Conservation (phyloP, 768 basidiomycete species). For the Lactifluus piperatus region DNA sequence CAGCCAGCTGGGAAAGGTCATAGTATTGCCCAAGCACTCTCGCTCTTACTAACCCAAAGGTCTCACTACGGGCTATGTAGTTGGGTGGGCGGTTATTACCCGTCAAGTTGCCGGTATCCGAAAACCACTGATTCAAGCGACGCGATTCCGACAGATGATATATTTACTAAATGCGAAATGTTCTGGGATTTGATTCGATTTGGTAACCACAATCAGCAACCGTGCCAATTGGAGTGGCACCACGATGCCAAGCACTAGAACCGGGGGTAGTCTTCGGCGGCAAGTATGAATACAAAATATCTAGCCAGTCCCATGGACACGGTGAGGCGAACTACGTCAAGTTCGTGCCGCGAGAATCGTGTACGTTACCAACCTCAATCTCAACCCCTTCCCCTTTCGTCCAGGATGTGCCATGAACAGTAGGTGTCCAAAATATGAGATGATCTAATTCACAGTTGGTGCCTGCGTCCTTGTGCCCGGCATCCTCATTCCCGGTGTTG, state of each 20-base stretch:
- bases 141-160: neutral
- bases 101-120: neutral
- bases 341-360: neutral
- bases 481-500: neutral
- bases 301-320: neutral
- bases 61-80: neutral
- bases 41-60: neutral
- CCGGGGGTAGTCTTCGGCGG: neutral
- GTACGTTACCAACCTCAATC: neutral
- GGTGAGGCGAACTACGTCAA: neutral
- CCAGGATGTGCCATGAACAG: neutral
- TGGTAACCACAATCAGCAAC: neutral
- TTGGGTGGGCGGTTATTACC: neutral
- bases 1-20: too few species aligned
- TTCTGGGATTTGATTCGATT: neutral
- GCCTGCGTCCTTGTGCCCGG: neutral
- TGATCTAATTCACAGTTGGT: neutral
- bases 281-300: neutral
- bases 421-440: neutral
- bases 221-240: neutral
- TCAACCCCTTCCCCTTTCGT: neutral
- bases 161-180: neutral
- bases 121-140: too few species aligned
- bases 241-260: neutral
- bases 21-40: neutral